Conservation (phyloP, 164 flowering plant genomes). For the Liriodendron chinense region DNA sequence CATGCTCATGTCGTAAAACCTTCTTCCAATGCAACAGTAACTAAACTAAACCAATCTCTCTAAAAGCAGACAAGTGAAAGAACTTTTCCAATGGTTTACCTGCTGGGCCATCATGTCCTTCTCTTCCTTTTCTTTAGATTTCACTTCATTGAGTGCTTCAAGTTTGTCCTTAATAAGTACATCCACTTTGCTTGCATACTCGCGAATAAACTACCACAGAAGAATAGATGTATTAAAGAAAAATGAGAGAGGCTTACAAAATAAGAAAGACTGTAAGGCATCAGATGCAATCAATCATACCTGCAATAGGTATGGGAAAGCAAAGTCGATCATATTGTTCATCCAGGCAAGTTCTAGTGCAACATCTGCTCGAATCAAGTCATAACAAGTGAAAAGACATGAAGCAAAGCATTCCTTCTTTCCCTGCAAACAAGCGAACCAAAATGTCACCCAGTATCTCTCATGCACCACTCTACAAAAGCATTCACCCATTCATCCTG, state of each 20-base stretch:
- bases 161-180: slow-evolving; percentile 89
- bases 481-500: no score
- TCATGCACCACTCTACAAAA: background rate
- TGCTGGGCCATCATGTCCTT: slow-evolving; percentile 90
- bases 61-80: background rate
- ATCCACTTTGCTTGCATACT: slow-evolving; percentile 90
- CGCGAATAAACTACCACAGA: slow-evolving; percentile 67
- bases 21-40: background rate
- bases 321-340: slow-evolving; percentile 93
- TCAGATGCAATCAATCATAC: slow-evolving; percentile 24
- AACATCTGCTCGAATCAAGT: slow-evolving; percentile 85
- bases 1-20: background rate
- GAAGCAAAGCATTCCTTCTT: slow-evolving; percentile 99
- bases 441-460: background rate
- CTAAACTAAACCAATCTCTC: background rate
- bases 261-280: background rate
- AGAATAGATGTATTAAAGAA: background rate
- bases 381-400: slow-evolving; percentile 93
- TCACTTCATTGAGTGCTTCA: slow-evolving; percentile 73
- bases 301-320: slow-evolving; percentile 95
- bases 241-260: background rate
- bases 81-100: slow-evolving; percentile 37
- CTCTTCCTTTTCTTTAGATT: slow-evolving; percentile 90
- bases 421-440: slow-evolving; percentile 48
- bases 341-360: slow-evolving; percentile 98